These are phyloP conservation scores for Aspergillus nidulans DNA, from an alignment of 495 filamentous ascomycete species.

Conservation along the genomic window DNA sequence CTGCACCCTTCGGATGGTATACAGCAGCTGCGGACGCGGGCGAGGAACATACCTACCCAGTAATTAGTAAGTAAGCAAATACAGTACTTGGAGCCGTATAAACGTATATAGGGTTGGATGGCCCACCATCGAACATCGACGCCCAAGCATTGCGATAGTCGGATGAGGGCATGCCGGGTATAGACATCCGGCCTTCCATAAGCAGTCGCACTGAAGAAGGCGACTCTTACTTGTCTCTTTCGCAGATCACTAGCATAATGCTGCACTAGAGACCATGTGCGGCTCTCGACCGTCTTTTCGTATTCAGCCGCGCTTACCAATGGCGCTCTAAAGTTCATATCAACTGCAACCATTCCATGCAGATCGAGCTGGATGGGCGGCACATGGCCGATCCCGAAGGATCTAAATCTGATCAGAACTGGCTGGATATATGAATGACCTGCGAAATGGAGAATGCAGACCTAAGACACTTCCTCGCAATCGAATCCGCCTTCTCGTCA, in stretches of 20 bases:
- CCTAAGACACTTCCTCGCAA: conserved; percentile 13
- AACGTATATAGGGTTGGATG: neutral
- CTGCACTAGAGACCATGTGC: conserved; percentile 2
- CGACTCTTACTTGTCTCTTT: conserved; percentile 4
- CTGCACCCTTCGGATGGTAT: conserved; percentile 5
- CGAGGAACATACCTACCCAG: conserved; percentile 8
- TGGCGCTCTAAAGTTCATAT: conserved; percentile 1
- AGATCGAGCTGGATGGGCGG: conserved; percentile 4
- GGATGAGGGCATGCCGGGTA: conserved; percentile 7
- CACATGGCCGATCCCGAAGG: conserved; percentile 12
- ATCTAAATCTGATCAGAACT: neutral
- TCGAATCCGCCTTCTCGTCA: conserved; percentile 13
- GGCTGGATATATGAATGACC: neutral
- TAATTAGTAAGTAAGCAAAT: neutral
- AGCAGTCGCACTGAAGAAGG: conserved; percentile 9
- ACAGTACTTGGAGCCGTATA: neutral
- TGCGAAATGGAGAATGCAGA: neutral
- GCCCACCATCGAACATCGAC: conserved; percentile 9
- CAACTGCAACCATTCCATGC: conserved; percentile 6
- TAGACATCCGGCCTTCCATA: conserved; percentile 9
- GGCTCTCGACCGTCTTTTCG: neutral
- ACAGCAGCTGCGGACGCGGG: conserved; percentile 7
- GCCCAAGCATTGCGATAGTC: conserved; percentile 3
- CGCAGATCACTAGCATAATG: conserved; percentile 3
- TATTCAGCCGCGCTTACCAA: neutral